phyloP scores from a whole-genome alignment of 2,329 filamentous ascomycete genomes.

The Claviceps sorghi region DNA sequence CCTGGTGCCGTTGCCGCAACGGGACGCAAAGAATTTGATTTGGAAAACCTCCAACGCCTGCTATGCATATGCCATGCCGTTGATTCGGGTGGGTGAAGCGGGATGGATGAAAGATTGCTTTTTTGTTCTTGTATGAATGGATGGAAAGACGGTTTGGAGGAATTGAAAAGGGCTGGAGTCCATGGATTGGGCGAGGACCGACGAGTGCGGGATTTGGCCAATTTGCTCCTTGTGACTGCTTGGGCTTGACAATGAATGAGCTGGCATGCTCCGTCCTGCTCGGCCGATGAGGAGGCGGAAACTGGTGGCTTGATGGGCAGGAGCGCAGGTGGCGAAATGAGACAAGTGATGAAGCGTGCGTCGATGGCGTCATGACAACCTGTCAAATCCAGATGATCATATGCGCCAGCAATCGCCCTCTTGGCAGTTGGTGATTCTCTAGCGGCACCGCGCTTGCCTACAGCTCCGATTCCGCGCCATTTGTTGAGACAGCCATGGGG shows the following conservation, averaged over 20 bases:
- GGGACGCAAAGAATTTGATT: not conserved
- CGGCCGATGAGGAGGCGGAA: not conserved
- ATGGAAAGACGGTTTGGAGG: not conserved
- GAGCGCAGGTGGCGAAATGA: not conserved
- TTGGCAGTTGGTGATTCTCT: not conserved
- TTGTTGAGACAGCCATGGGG: constrained; percentile 41
- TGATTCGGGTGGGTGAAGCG: not conserved
- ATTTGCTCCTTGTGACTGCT: not conserved
- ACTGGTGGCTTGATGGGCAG: not conserved
- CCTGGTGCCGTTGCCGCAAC: not conserved
- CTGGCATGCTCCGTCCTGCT: not conserved
- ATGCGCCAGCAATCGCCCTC: not conserved
- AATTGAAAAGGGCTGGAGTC: not conserved
- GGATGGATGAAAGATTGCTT: not conserved
- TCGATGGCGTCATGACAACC: not conserved
- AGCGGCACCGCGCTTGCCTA: constrained; percentile 12
- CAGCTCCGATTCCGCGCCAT: constrained; percentile 43
- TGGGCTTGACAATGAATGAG: not conserved
- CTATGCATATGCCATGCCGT: constrained; percentile 15
- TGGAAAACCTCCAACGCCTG: constrained; percentile 16
- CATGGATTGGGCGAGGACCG: not conserved
- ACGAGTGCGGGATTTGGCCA: not conserved
- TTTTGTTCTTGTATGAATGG: not conserved
- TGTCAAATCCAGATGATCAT: not conserved
- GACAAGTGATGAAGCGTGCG: not conserved